Base-by-base conservation (phyloP, 163 green algal genomes). In the Chlorella variabilis region DNA sequence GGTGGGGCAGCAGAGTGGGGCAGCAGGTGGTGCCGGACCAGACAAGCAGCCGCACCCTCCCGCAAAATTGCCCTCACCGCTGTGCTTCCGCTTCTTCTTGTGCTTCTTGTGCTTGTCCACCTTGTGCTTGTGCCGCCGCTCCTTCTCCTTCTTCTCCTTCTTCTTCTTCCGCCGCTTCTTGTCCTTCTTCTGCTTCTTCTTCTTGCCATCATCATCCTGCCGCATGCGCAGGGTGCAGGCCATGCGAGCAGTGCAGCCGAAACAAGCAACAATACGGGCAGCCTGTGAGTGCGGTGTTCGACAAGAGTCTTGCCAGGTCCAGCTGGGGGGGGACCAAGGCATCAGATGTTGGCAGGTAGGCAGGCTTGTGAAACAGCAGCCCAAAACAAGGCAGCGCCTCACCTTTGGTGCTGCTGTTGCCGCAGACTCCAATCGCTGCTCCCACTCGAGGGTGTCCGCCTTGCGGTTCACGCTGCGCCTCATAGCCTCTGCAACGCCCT, bases 81-180 rank as follows among this genome's bases (percentile, higher is more conserved):
- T 70, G 73, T 80, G 73, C 56, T 80, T 80, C 56, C 73, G 56
- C 38, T 70, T 80, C 38, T 80, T 80, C 36, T 78, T 66, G 49
- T 78, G 54, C 42, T n/a, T 21, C 71, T 70, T 69, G 51, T 70
- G 65, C 51, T 69, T 45, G 36, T 58, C 34, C 56, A 61, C 70
- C 56, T 80, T 78, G 23, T 54, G 13, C 31, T 77, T 77, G 45
- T 56, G 69, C 56, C 70, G 49, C 69, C 41, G 33, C 51, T 25
- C 51, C 56, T 70, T 80, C 36, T 70, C n/a, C 73, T 70, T 77
- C 48, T 77, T 42, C 18, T 54, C 21, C 48, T 66, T 77, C 25
- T 49, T 48, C 31, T 77, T 65, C 17, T 77, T 13, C 7, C 48
- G 36, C 36, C 56, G 54, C 73, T 80, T 69, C 54, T 61, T 49